Evolutionary conservation across 2,329 filamentous ascomycete species (phyloP).

Genomic region (Onygenales sp.): DNA sequence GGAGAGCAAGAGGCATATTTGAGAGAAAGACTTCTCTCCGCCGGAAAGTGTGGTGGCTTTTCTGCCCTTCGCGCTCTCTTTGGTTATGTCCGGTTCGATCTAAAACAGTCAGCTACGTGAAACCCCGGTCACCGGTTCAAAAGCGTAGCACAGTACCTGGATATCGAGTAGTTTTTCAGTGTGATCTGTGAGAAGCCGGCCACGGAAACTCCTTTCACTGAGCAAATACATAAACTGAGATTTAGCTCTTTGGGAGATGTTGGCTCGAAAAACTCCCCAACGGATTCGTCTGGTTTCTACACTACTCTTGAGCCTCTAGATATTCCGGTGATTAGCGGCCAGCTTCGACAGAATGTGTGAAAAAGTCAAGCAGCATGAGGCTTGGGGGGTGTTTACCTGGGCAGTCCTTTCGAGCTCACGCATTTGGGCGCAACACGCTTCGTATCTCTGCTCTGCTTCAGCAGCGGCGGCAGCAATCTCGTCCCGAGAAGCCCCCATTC

Average conservation of each 20-base stretch:
- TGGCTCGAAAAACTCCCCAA: constrained; percentile 72
- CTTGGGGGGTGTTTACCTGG: constrained; percentile 24
- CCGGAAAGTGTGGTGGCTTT: constrained; percentile 89
- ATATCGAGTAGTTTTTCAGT: constrained; percentile 64
- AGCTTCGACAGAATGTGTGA: neutral
- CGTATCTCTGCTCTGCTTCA: constrained; percentile 26
- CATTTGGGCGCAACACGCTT: constrained; percentile 28
- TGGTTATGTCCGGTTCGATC: constrained; percentile 61
- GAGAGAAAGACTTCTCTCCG: constrained; percentile 96
- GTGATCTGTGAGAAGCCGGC: constrained; percentile 71
- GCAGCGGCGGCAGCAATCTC: constrained; percentile 47
- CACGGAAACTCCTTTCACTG: constrained; percentile 80
- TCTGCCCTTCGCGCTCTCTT: constrained; percentile 58
- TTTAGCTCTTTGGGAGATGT: constrained; percentile 77
- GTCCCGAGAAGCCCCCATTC: constrained; percentile 54
- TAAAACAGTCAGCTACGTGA: constrained; percentile 13
- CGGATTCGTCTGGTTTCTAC: constrained; percentile 60
- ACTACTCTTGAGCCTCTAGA: constrained; percentile 46
- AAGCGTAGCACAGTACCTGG: constrained; percentile 40
- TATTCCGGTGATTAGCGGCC: neutral
- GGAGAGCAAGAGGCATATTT: constrained; percentile 82
- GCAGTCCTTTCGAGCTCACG: constrained; percentile 27
- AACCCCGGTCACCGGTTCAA: neutral
- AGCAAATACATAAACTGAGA: constrained; percentile 82
- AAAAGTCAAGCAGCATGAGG: neutral